A percentile compares a stretch with the other conserved stretches of the same genome.
Conservation (phyloP, 805 yeast genomes). For the Yamadazyma takamatsuzukensis region DNA sequence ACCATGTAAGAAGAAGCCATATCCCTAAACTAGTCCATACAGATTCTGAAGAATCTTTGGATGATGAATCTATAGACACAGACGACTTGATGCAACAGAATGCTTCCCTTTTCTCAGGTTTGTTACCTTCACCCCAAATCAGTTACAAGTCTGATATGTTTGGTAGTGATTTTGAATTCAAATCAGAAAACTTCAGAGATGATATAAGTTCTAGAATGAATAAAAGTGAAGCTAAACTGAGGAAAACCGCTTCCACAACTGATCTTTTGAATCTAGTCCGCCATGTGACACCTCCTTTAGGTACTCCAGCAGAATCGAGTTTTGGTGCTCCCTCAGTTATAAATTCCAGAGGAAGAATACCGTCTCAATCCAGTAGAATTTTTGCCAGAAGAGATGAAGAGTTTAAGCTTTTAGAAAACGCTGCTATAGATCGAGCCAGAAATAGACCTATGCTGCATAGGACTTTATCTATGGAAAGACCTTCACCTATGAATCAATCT, state of each 20-base stretch:
- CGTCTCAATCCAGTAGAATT: not conserved
- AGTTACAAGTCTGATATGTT: slow-evolving; percentile 27
- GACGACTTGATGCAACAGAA: slow-evolving; percentile 28
- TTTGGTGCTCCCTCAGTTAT: not conserved
- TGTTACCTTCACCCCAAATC: slow-evolving; percentile 40
- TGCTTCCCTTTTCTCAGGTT: slow-evolving; percentile 27
- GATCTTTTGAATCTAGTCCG: slow-evolving; percentile 12
- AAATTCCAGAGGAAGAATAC: not conserved
- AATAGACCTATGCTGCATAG: too few species aligned
- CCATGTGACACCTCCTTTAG: slow-evolving; percentile 5
- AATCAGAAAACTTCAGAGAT: slow-evolving; percentile 4
- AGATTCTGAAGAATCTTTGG: slow-evolving; percentile 17
- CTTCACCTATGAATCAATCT: too few species aligned
- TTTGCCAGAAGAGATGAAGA: slow-evolving; percentile 8
- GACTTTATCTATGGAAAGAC: slow-evolving; percentile 3
- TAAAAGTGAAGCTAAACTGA: slow-evolving; percentile 11
- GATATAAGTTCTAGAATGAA: slow-evolving; percentile 4
- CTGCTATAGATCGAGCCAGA: too few species aligned
- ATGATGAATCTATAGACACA: slow-evolving; percentile 22
- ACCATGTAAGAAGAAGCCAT: slow-evolving; percentile 11
- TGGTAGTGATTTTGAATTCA: slow-evolving; percentile 16
- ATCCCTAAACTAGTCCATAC: slow-evolving; percentile 15
- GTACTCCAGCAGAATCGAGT: slow-evolving; percentile 1
- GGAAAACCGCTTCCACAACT: slow-evolving; percentile 14
- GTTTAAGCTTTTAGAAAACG: slow-evolving; percentile 7